Evolutionary conservation across 139 green algal genomes (phyloP).

Genomic region (Edaphochlamys debaryana): DNA sequence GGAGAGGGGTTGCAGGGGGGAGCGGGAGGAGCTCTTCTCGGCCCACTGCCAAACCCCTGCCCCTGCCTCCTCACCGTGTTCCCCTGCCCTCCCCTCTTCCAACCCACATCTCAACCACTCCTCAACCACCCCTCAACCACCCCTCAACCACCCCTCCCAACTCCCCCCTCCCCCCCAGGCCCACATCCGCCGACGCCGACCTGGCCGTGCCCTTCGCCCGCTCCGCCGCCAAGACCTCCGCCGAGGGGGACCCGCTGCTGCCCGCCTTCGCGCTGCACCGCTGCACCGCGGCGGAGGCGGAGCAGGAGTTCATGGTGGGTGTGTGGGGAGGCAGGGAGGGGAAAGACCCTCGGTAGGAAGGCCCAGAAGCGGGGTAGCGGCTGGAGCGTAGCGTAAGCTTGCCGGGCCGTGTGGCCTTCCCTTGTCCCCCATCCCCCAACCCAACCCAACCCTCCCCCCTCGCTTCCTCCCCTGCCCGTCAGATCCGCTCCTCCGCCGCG

Average conservation of each 20-base stretch:
- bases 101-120: no score
- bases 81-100: no score
- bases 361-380: no score
- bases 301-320: conserved; percentile 29
- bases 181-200: conserved; percentile 27
- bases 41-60: no score
- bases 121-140: no score
- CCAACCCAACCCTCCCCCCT: no score
- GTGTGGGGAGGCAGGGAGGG: neutral
- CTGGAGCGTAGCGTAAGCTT: no score
- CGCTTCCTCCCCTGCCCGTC: no score
- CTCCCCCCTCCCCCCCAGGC: neutral
- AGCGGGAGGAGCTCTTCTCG: neutral
- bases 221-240: conserved; percentile 33
- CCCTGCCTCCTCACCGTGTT: no score
- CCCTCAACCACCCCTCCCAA: no score
- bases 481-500: neutral
- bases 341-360: neutral
- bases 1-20: conserved; percentile 51
- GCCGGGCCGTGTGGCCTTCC: no score
- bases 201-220: conserved; percentile 5
- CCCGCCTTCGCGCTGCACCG: conserved; percentile 17
- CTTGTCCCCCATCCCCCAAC: no score
- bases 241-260: conserved; percentile 35
- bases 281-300: neutral